Conservation (phyloP, 2,329 filamentous ascomycete species). For the Aspergillus melleus region DNA sequence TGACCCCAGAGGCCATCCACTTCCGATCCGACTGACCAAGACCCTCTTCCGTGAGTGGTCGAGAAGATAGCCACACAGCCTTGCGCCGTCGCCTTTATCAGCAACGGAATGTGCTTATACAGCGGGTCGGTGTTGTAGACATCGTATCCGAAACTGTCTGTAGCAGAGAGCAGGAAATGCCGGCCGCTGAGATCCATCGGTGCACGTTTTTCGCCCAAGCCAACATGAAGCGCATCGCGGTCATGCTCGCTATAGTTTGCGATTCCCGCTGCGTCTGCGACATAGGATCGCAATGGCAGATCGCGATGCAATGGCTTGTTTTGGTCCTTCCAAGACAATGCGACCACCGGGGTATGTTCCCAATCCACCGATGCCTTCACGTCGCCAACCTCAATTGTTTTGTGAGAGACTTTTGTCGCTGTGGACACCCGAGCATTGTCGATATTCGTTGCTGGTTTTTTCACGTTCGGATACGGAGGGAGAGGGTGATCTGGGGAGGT, state of each 20-base stretch:
- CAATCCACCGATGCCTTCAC: slow-evolving; percentile 61
- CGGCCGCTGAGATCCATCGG: slow-evolving; percentile 71
- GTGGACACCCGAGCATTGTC: slow-evolving; percentile 31
- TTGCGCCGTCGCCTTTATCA: slow-evolving; percentile 66
- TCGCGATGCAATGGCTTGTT: slow-evolving; percentile 61
- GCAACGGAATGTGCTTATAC: slow-evolving; percentile 73
- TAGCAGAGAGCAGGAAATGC: slow-evolving; percentile 66
- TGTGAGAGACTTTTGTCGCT: slow-evolving; percentile 35
- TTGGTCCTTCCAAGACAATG: slow-evolving; percentile 53
- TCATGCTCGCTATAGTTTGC: slow-evolving; percentile 67
- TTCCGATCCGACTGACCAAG: slow-evolving; percentile 68
- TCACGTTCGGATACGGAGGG: slow-evolving; percentile 64
- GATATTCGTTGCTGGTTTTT: slow-evolving; percentile 44
- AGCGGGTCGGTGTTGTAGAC: slow-evolving; percentile 69
- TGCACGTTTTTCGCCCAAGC: slow-evolving; percentile 70
- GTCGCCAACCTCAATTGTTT: slow-evolving; percentile 49
- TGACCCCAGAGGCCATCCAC: slow-evolving; percentile 75
- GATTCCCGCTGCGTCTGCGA: slow-evolving; percentile 60
- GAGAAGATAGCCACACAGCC: slow-evolving; percentile 70
- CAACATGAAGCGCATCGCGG: slow-evolving; percentile 64
- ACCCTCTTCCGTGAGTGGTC: slow-evolving; percentile 63
- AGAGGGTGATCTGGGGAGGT: slow-evolving; percentile 61
- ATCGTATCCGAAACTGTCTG: slow-evolving; percentile 73
- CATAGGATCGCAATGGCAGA: slow-evolving; percentile 65
- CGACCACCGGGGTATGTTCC: slow-evolving; percentile 58